Conservation (phyloP, 345 rosid genomes). For the Eucalyptus albens region DNA sequence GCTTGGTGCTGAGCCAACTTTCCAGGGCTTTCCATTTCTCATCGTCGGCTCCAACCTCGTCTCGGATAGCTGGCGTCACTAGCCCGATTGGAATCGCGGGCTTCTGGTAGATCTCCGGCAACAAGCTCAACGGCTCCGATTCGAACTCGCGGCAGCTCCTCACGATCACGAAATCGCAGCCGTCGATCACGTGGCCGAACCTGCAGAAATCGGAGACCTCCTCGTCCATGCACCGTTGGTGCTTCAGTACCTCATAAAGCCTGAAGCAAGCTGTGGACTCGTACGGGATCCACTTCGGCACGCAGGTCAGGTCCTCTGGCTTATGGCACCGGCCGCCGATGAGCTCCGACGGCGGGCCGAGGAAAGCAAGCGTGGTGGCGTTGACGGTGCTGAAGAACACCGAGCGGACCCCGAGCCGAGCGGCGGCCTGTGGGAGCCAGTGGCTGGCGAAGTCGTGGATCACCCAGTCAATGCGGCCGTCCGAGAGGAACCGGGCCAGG, state of each 20-base stretch:
- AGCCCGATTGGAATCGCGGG: neutral
- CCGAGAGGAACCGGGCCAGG: constrained; percentile 3
- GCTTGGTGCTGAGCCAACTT: neutral
- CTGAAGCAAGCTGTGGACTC: neutral
- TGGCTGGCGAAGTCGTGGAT: constrained; percentile 17
- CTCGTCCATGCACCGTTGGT: neutral
- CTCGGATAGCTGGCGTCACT: neutral
- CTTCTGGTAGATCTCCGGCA: neutral
- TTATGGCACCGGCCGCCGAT: neutral
- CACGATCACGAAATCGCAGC: neutral
- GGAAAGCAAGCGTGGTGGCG: neutral
- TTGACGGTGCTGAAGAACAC: constrained; percentile 12
- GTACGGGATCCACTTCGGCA: constrained; percentile 12
- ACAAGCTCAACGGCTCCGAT: neutral
- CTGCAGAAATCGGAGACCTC: neutral
- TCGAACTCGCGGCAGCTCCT: constrained; percentile 2
- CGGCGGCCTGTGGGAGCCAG: constrained; percentile 18
- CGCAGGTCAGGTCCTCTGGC: constrained; percentile 11
- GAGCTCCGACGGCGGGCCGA: constrained; percentile 1
- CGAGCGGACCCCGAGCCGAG: neutral
- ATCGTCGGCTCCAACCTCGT: neutral
- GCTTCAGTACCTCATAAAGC: neutral
- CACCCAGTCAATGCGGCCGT: constrained; percentile 7
- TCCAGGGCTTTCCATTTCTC: neutral
- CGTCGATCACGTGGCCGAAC: neutral